Conservation (phyloP, 2,329 filamentous ascomycete genomes). For the Ophiosphaerella narmari region DNA sequence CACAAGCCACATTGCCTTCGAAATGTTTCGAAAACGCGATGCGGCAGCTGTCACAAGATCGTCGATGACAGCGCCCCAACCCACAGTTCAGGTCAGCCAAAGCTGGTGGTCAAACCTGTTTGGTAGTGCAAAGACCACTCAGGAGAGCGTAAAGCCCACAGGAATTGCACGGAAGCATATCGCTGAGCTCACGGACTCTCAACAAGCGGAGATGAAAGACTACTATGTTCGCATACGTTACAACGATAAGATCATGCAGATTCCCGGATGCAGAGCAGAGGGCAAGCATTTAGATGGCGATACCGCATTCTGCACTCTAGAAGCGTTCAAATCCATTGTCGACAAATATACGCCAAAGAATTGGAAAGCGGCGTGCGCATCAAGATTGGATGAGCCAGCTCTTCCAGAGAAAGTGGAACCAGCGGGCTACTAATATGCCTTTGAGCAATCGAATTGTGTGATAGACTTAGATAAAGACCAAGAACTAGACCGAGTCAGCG, state of each 20-base stretch:
- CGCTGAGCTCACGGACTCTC: slow-evolving; percentile 58
- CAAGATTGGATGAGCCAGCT: slow-evolving; percentile 60
- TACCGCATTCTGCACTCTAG: slow-evolving; percentile 88
- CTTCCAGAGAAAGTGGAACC: slow-evolving; percentile 51
- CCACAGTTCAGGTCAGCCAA: slow-evolving; percentile 18
- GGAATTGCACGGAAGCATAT: slow-evolving; percentile 66
- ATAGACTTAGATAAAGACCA: no score
- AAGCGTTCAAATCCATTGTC: slow-evolving; percentile 89
- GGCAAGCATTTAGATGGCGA: slow-evolving; percentile 88
- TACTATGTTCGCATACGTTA: slow-evolving; percentile 92
- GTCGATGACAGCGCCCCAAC: slow-evolving; percentile 5
- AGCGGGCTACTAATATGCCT: slow-evolving; percentile 36
- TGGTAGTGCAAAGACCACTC: slow-evolving; percentile 23
- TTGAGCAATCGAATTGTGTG: not conserved
- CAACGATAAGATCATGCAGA: slow-evolving; percentile 79
- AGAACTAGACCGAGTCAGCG: no score
- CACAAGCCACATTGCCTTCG: slow-evolving; percentile 87
- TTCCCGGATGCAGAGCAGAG: slow-evolving; percentile 76
- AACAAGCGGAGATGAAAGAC: slow-evolving; percentile 66
- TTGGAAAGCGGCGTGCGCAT: slow-evolving; percentile 70
- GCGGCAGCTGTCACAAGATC: slow-evolving; percentile 3
- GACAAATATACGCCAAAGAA: slow-evolving; percentile 85
- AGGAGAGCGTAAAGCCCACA: slow-evolving; percentile 15
- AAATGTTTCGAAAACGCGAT: slow-evolving; percentile 72
- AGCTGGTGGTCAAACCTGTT: slow-evolving; percentile 47